These are phyloP conservation scores for Strobilomyces dryophilus DNA, from an alignment of 768 basidiomycete species.

Conservation along the genomic window DNA sequence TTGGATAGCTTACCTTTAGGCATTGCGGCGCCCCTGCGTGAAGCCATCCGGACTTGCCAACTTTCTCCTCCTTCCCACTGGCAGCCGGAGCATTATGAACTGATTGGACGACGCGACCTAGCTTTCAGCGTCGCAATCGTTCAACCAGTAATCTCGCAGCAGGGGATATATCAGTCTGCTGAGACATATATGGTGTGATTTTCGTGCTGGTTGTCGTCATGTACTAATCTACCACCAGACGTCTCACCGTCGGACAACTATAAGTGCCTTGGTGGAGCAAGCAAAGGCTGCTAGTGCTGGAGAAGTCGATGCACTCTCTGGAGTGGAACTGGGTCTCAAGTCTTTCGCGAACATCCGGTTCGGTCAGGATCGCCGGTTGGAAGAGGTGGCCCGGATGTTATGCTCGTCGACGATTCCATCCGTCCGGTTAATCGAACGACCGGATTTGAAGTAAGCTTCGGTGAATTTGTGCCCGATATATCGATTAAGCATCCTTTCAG, in stretches of 20 bases:
- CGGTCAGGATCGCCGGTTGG: conserved; percentile 82
- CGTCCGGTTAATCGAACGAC: conserved; percentile 62
- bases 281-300: conserved; percentile 49
- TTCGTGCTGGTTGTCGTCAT: background rate
- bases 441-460: conserved; percentile 60
- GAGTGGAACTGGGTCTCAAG: conserved; percentile 67
- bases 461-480: background rate
- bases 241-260: conserved; percentile 44
- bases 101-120: conserved; percentile 30
- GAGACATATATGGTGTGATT: conserved; percentile 30
- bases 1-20: conserved; percentile 62
- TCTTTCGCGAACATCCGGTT: conserved; percentile 84
- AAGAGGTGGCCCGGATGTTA: conserved; percentile 89
- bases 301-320: conserved; percentile 57
- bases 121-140: conserved; percentile 30
- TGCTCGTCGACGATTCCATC: conserved; percentile 71
- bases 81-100: conserved; percentile 42
- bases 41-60: conserved; percentile 83
- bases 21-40: conserved; percentile 72
- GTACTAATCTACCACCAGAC: conserved; percentile 39
- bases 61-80: conserved; percentile 70
- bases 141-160: conserved; percentile 28
- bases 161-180: conserved; percentile 28
- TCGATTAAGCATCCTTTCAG: conserved; percentile 37
- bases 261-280: conserved; percentile 47